Base-by-base conservation (phyloP, 139 green algal genomes). In the Ettlia oleoabundans region DNA sequence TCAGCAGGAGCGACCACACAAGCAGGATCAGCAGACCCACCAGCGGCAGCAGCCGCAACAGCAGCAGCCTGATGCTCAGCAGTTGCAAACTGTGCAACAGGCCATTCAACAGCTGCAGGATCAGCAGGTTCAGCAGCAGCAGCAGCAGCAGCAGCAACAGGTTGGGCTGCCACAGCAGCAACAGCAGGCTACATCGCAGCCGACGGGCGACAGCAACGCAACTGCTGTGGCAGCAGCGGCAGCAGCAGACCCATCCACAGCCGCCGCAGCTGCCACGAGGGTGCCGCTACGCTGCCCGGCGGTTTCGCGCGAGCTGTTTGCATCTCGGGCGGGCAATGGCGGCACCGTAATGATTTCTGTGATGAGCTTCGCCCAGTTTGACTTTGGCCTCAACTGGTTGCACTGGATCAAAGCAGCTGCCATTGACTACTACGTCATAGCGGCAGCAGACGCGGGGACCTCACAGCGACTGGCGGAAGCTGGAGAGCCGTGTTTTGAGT, bases 351-450 rank as follows among this genome's bases (percentile, higher is more conserved):
- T 65, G 55, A 28, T 65, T 9, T 15, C 55, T 15, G 55, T 65
- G 18, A 65, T 65, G 55, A 65, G 30, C 21, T 9, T 22, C 5
- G 55, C 55, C 18, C 55, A 65, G 21, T 65, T 15, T 15, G 55
- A 65, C 55, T 65, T 65, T 65, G 55, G 55, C 18, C 55, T 65
- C 18, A 65, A 65, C 55, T 65, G 55, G 55, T 22, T 65, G 55
- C 55, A 65, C 55, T 22, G 30, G 18, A 22, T 65, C 15, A 65
- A n/a, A 22, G 21, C 18, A n/a, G 55, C 21, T 5, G 55, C 18
- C 5, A 65, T 65, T 32, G 55, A 65, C 21, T 65, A 65, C 55
- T 65, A 65, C 55, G 55, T 65, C 55, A n/a, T 65, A 9, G 55
- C 55, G 5, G 55, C 55, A 5, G 55, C 55, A 28, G 55, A 65